phyloP scores from a whole-genome alignment of 345 rosid species.

The Moricandia moricandioides region DNA sequence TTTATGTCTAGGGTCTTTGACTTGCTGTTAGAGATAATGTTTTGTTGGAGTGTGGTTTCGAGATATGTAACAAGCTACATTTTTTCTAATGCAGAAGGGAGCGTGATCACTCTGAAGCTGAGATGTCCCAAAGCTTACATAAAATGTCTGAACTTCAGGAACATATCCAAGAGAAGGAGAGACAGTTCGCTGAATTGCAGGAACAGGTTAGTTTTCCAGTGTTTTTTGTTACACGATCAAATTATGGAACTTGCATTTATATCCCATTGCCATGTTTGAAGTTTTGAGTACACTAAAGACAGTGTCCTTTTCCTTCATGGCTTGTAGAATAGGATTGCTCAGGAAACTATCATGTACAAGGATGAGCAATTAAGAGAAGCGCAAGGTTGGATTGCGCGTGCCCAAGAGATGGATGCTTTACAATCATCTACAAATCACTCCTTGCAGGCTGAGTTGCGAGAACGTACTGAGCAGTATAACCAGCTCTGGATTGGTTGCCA shows the following conservation, averaged over 20 bases:
- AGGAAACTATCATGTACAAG: constrained; percentile 73
- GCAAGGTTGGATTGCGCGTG: constrained; percentile 77
- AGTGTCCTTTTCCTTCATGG: constrained; percentile 22
- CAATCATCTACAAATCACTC: constrained; percentile 71
- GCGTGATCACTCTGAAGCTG: constrained; percentile 97
- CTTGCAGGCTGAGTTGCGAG: constrained; percentile 76
- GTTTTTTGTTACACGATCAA: background rate
- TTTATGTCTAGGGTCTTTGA: background rate
- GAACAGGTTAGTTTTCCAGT: constrained; percentile 63
- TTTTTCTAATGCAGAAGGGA: constrained; percentile 64
- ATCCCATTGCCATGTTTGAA: background rate
- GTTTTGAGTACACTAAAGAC: background rate
- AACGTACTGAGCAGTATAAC: constrained; percentile 79
- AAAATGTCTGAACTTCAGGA: constrained; percentile 88
- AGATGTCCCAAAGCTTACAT: constrained; percentile 74
- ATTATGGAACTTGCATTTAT: constrained; percentile 6
- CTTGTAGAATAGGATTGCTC: constrained; percentile 85
- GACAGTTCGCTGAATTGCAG: constrained; percentile 78
- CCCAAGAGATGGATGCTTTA: constrained; percentile 84
- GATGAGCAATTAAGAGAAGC: constrained; percentile 86
- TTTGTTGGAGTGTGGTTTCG: background rate
- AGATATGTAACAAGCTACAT: background rate
- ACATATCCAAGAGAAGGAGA: constrained; percentile 84
- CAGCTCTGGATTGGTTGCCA: constrained; percentile 95
- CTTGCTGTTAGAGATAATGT: background rate